These are phyloP conservation scores for Thozetella sp. DNA, from an alignment of 495 filamentous ascomycete genomes.

Conservation along the genomic window DNA sequence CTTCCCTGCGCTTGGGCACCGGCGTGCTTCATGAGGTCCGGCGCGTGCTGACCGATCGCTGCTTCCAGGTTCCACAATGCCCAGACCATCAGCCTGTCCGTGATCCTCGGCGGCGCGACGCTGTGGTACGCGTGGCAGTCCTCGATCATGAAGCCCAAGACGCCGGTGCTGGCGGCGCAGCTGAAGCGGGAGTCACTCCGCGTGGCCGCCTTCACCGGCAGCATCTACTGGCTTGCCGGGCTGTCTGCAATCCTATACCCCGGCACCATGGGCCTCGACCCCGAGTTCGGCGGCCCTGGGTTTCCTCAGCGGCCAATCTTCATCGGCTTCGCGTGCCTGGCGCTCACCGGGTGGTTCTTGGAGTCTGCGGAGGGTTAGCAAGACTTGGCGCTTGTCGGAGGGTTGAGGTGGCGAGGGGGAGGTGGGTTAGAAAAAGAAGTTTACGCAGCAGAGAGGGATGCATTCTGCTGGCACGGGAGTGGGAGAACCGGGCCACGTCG, in stretches of 20 bases:
- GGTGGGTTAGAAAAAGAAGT: not conserved
- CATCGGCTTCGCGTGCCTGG: slow-evolving; percentile 17
- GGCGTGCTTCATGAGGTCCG: not conserved
- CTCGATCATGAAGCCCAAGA: slow-evolving; percentile 10
- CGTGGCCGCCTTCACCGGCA: slow-evolving; percentile 42
- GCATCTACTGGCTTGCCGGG: slow-evolving; percentile 53
- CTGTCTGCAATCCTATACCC: slow-evolving; percentile 49
- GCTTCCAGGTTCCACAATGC: slow-evolving; percentile 51
- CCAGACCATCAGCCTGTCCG: slow-evolving; percentile 53
- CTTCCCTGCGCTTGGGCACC: not conserved
- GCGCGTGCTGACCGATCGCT: not conserved
- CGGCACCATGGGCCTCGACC: slow-evolving; percentile 49
- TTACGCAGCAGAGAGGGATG: not conserved
- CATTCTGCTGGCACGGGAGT: not conserved
- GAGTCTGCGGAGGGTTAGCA: slow-evolving; percentile 14
- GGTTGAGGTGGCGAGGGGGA: not conserved
- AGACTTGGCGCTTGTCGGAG: not conserved
- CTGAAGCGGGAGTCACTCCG: slow-evolving; percentile 29
- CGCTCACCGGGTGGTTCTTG: slow-evolving; percentile 31
- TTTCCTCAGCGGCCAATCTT: slow-evolving; percentile 49
- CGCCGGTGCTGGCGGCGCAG: slow-evolving; percentile 11
- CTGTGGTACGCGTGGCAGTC: slow-evolving; percentile 50
- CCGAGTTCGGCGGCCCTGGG: slow-evolving; percentile 52
- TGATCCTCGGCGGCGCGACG: slow-evolving; percentile 43
- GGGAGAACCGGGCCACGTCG: not conserved